Evolutionary conservation across 2,329 filamentous ascomycete genomes (phyloP), one percentile per base, ranked within the genome.

Genomic region (Magnaporthiopsis poae): DNA sequence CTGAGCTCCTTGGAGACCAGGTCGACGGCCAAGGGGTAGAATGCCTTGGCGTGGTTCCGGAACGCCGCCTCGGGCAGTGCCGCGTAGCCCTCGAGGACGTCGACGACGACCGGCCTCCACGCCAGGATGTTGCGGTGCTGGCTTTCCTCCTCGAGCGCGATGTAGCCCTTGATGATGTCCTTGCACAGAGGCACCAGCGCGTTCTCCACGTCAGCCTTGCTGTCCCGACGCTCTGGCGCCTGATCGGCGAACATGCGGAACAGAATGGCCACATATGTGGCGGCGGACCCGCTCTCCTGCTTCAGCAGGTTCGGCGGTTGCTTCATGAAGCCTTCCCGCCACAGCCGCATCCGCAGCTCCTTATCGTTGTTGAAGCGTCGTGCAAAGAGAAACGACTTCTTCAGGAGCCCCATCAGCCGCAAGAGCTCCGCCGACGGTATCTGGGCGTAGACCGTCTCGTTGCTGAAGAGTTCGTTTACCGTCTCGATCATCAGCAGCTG

Each of bases 401-500:
- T 99, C 36, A 99, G 83, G 0, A 99, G 84, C 0, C 86, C 87
- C 96, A 99, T 99, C 18, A 99, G 83, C 2, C 93, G 88, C 27
- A 99, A 83, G 0, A 99, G 86, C 74, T 98, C 92, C 12, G 86
- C 81, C 0, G 92, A 96, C 0, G 95, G 96, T 59, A 99, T 99
- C 75, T 96, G 88, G 7, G 88, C 84, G 75, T 99, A 99, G 21
- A 99, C 96, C 0, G 90, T 87, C 74, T 98, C 93, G 77, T 98
- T 99, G 71, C 92, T 96, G 80, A 99, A 99, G 63, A 99, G 87
- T 77, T 99, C 96, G 73, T 96, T 96, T 60, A 99, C 96, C 0
- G 96, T 99, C 77, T 99, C 96, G 72, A 99, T 99, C 92, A 99
- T 99, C 70, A 99, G 87, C 2, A 99, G 86, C 77, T 99, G 96